These are phyloP conservation scores for Croton setiger DNA, from an alignment of 441 rosid genomes.

Conservation along the genomic window DNA sequence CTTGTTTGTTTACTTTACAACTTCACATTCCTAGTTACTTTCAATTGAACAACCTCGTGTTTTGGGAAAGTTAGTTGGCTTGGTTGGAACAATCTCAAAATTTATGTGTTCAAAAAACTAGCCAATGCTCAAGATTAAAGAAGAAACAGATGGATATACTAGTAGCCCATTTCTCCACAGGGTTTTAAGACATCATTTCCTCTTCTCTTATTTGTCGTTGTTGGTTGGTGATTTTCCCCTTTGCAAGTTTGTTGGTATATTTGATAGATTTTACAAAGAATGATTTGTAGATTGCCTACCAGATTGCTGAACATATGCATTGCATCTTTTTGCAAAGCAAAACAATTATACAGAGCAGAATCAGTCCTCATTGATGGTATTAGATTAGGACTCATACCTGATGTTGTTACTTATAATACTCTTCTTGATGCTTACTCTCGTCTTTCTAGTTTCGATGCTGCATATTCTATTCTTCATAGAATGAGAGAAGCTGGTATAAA, in stretches of 20 bases:
- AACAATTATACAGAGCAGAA: slow-evolving; percentile 58
- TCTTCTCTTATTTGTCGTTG: background rate
- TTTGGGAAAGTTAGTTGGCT: too few species aligned
- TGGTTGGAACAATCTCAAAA: too few species aligned
- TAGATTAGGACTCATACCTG: slow-evolving; percentile 64
- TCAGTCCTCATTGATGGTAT: slow-evolving; percentile 55
- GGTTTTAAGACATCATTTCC: too few species aligned
- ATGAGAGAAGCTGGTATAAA: slow-evolving; percentile 64
- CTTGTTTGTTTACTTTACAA: too few species aligned
- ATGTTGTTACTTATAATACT: slow-evolving; percentile 75
- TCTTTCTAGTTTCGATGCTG: slow-evolving; percentile 52
- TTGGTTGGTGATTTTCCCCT: background rate
- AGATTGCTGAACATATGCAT: slow-evolving; percentile 58
- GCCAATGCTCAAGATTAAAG: too few species aligned
- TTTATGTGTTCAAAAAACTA: too few species aligned
- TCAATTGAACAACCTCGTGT: too few species aligned
- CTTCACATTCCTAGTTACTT: too few species aligned
- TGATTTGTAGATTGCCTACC: slow-evolving; percentile 49
- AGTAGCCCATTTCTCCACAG: too few species aligned
- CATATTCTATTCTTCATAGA: slow-evolving; percentile 48
- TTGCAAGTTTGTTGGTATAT: background rate
- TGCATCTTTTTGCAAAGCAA: slow-evolving; percentile 54
- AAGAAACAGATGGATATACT: too few species aligned
- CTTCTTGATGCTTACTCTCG: slow-evolving; percentile 59
- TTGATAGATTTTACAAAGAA: slow-evolving; percentile 10